These are phyloP conservation scores for Cadophora gregata DNA, from an alignment of 2,329 filamentous ascomycete species.

Conservation along the genomic window DNA sequence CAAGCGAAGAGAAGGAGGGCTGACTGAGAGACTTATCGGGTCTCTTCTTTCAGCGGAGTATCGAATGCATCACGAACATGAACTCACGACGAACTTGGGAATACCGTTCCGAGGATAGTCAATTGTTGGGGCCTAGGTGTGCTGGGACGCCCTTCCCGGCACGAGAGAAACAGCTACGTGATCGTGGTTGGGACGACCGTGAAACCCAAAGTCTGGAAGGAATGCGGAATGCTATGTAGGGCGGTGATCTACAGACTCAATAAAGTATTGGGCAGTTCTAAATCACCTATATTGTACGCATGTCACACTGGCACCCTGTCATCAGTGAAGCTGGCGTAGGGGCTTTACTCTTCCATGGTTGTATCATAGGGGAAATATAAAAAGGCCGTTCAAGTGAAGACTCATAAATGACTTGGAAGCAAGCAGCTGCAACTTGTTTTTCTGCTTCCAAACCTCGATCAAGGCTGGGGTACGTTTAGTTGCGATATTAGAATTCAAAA, in stretches of 20 bases:
- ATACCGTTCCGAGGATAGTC: not conserved
- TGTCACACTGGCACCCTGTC: not conserved
- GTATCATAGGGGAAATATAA: not conserved
- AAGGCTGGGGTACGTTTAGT: no score
- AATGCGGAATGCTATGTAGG: no score
- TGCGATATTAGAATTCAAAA: no score
- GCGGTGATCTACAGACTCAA: no score
- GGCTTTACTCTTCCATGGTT: not conserved
- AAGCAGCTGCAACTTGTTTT: not conserved
- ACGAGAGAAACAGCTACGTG: no score
- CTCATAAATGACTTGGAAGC: not conserved
- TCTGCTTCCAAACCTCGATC: no score
- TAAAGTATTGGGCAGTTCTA: no score
- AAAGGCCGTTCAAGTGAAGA: not conserved
- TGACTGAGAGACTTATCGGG: not conserved
- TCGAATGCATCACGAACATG: not conserved
- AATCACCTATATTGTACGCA: not conserved
- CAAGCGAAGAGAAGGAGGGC: constrained; percentile 3
- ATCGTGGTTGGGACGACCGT: no score
- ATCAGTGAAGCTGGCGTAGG: not conserved
- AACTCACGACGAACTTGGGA: not conserved
- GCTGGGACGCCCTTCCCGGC: no score
- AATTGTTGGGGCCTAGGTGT: not conserved
- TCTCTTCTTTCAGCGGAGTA: not conserved
- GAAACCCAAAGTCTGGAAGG: no score